Evolutionary conservation across 768 basidiomycete species (phyloP).

Genomic region (Tulasnella sp.): DNA sequence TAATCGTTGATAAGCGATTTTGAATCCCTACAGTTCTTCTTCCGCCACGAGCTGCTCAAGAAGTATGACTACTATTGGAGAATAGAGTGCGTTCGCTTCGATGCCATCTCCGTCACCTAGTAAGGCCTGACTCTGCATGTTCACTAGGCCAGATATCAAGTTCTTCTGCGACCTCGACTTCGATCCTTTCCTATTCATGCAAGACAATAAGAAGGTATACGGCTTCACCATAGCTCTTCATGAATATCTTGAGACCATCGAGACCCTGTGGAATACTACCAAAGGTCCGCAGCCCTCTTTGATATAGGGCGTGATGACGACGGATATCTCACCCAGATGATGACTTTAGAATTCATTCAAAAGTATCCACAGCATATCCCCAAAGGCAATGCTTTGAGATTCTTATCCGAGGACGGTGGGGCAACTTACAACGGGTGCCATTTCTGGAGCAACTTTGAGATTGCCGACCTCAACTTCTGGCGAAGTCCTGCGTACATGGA

Average conservation of each 20-base stretch:
- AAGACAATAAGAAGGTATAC: slow-evolving; percentile 76
- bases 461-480: slow-evolving; percentile 81
- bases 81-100: slow-evolving; percentile 58
- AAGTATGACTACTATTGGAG: slow-evolving; percentile 87
- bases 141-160: slow-evolving; percentile 63
- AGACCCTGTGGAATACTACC: slow-evolving; percentile 70
- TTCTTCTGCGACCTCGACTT: slow-evolving; percentile 76
- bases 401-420: slow-evolving; percentile 69
- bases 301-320: background rate
- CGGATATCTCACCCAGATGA: background rate
- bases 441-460: slow-evolving; percentile 94
- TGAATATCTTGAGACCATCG: slow-evolving; percentile 77
- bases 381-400: slow-evolving; percentile 64
- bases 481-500: slow-evolving; percentile 73
- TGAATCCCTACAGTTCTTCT: slow-evolving; percentile 62
- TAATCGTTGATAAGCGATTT: background rate
- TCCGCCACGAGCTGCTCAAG: slow-evolving; percentile 68
- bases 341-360: slow-evolving; percentile 57
- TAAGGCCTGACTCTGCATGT: background rate
- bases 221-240: slow-evolving; percentile 81
- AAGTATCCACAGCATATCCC: slow-evolving; percentile 59
- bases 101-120: background rate
- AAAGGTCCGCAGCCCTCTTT: slow-evolving; percentile 48
- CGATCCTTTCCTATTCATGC: slow-evolving; percentile 77
- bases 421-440: slow-evolving; percentile 72